phyloP scores from a whole-genome alignment of 1,284 basidiomycete genomes.

The Trichosporon asahii region DNA sequence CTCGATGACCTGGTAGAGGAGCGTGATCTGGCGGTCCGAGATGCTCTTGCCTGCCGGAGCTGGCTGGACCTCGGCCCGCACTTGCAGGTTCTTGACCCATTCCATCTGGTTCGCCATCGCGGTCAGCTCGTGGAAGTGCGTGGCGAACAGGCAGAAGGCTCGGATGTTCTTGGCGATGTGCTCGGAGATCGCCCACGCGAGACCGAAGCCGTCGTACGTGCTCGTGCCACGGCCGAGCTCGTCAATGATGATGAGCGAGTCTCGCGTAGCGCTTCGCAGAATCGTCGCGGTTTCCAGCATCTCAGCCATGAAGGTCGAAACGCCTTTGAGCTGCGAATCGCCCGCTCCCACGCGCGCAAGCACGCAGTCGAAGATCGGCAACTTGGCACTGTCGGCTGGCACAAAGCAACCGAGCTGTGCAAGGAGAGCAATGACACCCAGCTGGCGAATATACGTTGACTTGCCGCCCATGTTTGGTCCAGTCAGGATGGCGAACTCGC shows the following conservation, averaged over 20 bases:
- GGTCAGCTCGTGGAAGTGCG: slow-evolving; percentile 97
- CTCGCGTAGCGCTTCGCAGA: slow-evolving; percentile 82
- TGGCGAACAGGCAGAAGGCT: slow-evolving; percentile 93
- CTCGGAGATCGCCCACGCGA: slow-evolving; percentile 99
- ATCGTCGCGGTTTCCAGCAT: slow-evolving; percentile 94
- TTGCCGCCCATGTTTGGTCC: slow-evolving; percentile 98
- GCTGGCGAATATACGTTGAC: slow-evolving; percentile 85
- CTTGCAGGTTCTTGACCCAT: slow-evolving; percentile 92
- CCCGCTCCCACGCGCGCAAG: slow-evolving; percentile 95
- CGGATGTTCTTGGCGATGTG: slow-evolving; percentile 89
- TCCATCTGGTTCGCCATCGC: slow-evolving; percentile 78
- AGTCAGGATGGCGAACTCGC: slow-evolving; percentile 56
- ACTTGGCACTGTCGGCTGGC: slow-evolving; percentile 74
- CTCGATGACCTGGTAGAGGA: slow-evolving; percentile 93
- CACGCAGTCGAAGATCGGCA: slow-evolving; percentile 96
- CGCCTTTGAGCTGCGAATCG: slow-evolving; percentile 94
- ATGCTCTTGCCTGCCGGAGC: slow-evolving; percentile 42
- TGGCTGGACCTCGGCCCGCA: slow-evolving; percentile 82
- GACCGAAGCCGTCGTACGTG: slow-evolving; percentile 96
- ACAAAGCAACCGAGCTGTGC: slow-evolving; percentile 95
- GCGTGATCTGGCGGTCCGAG: slow-evolving; percentile 79
- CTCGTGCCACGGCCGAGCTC: slow-evolving; percentile 98
- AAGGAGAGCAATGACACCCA: slow-evolving; percentile 91
- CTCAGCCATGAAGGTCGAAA: slow-evolving; percentile 99
- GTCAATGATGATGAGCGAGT: slow-evolving; percentile 97